Base-by-base conservation (phyloP, 495 filamentous ascomycete genomes). In the Stereocaulon alpinum region DNA sequence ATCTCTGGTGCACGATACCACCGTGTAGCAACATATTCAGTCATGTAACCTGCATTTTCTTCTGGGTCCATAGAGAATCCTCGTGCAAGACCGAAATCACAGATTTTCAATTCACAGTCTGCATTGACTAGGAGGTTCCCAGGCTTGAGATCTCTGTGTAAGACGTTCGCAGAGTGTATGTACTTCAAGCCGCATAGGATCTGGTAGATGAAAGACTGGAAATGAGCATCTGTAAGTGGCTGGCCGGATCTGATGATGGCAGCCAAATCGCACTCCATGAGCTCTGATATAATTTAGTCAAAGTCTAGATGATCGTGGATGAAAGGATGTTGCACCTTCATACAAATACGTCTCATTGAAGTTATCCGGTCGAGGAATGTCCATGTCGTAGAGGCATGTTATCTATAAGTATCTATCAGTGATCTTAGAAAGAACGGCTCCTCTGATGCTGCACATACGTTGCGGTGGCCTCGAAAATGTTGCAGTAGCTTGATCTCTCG, bases 301-400 rank as follows among this genome's bases (percentile, higher is more conserved):
- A 40, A 40, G 24, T 18, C 15, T 20, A 34, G 14, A 18, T 27
- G 6, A 5, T 27, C 4, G 47, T 30, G 24, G 17, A 9, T 2
- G 1, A 32, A 30, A 3, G 47, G 47, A 27, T 41, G 44, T 30
- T 50, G 11, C 44, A 59, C 75, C 93, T 81, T 97, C 92, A 66
- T 97, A 97, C 45, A 98, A 84, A 77, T 98, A 98, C 55, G 89
- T 92, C 76, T 98, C 93, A 73, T 97, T 98, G 76, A 98, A 98
- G 76, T 94, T 95, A 40, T 98, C 92, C 32, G 93, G 93, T 69
- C 89, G 80, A 43, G 93, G 93, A 68, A 98, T 97, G 69, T 98
- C 93, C 93, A 98, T 97, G 74, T 97, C 94, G 75, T 96, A 98
- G 48, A 98, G 81, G 73, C 93, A 97, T 59, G 93, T 96, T 71